These are phyloP conservation scores for Didymella lethalis DNA, from an alignment of 2,329 filamentous ascomycete genomes.

Conservation along the genomic window DNA sequence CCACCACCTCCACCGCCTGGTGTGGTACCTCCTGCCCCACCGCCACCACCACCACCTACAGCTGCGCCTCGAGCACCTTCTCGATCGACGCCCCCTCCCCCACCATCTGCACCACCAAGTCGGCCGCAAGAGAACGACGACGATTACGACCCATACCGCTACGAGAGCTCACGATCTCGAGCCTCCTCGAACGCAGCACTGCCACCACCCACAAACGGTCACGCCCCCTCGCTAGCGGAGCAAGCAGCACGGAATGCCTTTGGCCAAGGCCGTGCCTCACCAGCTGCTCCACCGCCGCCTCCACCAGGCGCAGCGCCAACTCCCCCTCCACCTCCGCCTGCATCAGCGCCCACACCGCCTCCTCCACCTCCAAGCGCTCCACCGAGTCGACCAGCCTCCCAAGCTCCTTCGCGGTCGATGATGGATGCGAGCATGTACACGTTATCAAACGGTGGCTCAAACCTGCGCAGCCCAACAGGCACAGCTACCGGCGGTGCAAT, in stretches of 20 bases:
- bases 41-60: slow-evolving; percentile 33
- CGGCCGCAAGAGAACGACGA: slow-evolving; percentile 30
- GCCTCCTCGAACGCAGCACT: slow-evolving; percentile 52
- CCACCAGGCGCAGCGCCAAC: slow-evolving; percentile 59
- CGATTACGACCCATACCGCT: slow-evolving; percentile 54
- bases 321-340: slow-evolving; percentile 55
- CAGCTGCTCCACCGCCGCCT: slow-evolving; percentile 53
- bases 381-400: slow-evolving; percentile 45
- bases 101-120: slow-evolving; percentile 50
- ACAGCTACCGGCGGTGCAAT: slow-evolving; percentile 27
- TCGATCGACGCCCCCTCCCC: slow-evolving; percentile 33
- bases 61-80: slow-evolving; percentile 47
- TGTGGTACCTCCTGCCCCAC: slow-evolving; percentile 49
- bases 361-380: slow-evolving; percentile 43
- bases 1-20: slow-evolving; percentile 54
- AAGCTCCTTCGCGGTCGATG: slow-evolving; percentile 65
- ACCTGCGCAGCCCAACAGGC: slow-evolving; percentile 33
- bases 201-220: slow-evolving; percentile 60
- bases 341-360: slow-evolving; percentile 53
- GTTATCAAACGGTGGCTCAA: slow-evolving; percentile 52
- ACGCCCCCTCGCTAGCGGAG: slow-evolving; percentile 61
- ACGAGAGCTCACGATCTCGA: slow-evolving; percentile 41
- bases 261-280: slow-evolving; percentile 50
- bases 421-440: slow-evolving; percentile 81
- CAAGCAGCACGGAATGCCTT: slow-evolving; percentile 68